phyloP scores from a whole-genome alignment of 805 yeast genomes.

The Blastobotrys chiropterorum region DNA sequence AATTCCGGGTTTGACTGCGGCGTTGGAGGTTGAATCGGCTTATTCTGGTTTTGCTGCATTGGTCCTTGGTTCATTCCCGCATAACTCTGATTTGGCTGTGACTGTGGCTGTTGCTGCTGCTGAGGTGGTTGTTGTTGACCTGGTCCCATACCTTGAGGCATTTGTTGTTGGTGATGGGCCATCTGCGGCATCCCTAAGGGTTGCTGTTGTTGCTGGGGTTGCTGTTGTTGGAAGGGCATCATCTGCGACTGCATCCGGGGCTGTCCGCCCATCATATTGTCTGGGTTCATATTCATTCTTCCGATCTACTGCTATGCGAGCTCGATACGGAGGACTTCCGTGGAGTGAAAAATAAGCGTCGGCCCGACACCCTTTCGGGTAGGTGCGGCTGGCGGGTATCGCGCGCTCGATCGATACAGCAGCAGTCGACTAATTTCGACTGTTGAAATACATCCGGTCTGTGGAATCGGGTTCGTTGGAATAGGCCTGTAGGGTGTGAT shows the following conservation, averaged over 20 bases:
- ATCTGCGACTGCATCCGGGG: not conserved
- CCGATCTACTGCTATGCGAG: not conserved
- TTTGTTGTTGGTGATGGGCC: not conserved
- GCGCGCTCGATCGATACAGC: too few relatives aligned
- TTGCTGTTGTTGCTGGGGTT: not conserved
- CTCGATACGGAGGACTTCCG: not conserved
- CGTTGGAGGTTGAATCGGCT: not conserved
- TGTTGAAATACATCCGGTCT: too few relatives aligned
- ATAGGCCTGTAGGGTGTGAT: too few relatives aligned
- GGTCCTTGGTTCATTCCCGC: not conserved
- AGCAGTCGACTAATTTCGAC: too few relatives aligned
- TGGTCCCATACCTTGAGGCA: not conserved
- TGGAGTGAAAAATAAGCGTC: not conserved
- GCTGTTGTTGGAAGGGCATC: not conserved
- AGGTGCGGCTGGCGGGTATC: not conserved
- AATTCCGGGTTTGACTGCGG: constrained; percentile 12
- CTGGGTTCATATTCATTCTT: not conserved
- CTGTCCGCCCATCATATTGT: not conserved
- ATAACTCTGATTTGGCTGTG: not conserved
- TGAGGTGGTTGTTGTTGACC: not conserved
- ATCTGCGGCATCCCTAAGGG: not conserved
- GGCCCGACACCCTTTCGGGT: not conserved
- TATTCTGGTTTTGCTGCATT: not conserved
- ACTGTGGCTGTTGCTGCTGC: not conserved
- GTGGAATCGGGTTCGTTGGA: too few relatives aligned